Percentiles rank a stretch among this genome's conserved stretches.
Conservation (phyloP, 345 rosid species). For the Eutrema yunnanense region DNA sequence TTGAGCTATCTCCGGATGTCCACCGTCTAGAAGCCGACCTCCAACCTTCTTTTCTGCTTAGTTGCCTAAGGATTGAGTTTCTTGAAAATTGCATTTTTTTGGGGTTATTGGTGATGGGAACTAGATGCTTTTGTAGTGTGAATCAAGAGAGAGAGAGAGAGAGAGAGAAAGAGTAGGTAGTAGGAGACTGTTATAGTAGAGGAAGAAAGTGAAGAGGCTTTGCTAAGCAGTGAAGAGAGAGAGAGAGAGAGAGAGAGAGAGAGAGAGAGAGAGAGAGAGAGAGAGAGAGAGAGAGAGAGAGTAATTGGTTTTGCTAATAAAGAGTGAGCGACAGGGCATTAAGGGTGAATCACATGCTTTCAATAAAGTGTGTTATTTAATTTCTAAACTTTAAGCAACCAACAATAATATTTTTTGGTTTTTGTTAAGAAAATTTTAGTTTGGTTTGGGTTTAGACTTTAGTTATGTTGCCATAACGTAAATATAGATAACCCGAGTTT, state of each 20-base stretch:
- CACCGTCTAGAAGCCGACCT: conserved; percentile 56
- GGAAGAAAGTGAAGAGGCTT: conserved; percentile 2
- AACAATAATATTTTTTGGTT: background rate
- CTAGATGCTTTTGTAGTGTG: conserved; percentile 3
- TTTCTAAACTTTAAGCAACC: conserved; percentile 14
- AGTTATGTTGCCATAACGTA: background rate
- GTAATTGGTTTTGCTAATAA: conserved; percentile 5
- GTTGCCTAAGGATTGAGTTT: conserved; percentile 52
- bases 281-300: background rate
- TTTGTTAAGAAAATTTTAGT: background rate
- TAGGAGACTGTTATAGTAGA: conserved; percentile 9
- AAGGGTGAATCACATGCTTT: conserved; percentile 27
- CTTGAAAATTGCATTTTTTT: conserved; percentile 31
- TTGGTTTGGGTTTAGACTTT: background rate
- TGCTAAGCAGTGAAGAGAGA: conserved; percentile 10
- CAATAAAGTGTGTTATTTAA: conserved; percentile 17
- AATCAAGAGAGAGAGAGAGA: conserved; percentile 21
- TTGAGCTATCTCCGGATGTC: conserved; percentile 34
- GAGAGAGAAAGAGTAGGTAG: conserved; percentile 19
- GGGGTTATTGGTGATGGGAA: conserved; percentile 5
- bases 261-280: background rate
- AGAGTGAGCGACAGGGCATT: conserved; percentile 29
- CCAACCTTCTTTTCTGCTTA: conserved; percentile 54
- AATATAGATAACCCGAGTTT: background rate
- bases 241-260: background rate